phyloP scores from a whole-genome alignment of 495 filamentous ascomycete genomes.

The Massariosphaeria phaeospora region DNA sequence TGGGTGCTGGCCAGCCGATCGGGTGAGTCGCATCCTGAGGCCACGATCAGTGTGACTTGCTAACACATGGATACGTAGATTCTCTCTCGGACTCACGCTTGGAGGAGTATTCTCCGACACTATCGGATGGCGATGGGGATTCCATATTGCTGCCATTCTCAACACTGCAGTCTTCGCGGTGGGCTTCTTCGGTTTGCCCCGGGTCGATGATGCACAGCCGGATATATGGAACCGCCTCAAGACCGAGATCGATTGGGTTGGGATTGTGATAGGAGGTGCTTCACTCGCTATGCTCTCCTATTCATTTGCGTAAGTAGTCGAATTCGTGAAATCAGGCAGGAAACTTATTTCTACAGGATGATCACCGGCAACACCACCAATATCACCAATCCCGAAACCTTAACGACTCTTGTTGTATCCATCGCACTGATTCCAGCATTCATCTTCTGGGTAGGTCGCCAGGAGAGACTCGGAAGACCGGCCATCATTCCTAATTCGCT shows the following conservation, averaged over 20 bases:
- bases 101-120: conserved; percentile 47
- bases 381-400: conserved; percentile 37
- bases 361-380: conserved; percentile 38
- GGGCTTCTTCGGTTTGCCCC: conserved; percentile 41
- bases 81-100: conserved; percentile 43
- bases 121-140: conserved; percentile 50
- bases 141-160: conserved; percentile 43
- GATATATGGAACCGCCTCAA: conserved; percentile 31
- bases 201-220: conserved; percentile 24
- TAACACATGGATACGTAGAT: no score
- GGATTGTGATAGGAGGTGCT: conserved; percentile 39
- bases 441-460: conserved; percentile 45
- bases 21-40: no score
- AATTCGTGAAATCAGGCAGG: background rate
- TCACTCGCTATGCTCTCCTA: conserved; percentile 45
- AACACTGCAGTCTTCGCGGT: conserved; percentile 38
- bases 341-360: conserved; percentile 29
- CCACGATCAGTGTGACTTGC: no score
- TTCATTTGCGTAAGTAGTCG: conserved; percentile 44
- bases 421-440: conserved; percentile 46
- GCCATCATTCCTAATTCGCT: conserved; percentile 51
- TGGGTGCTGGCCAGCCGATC: conserved; percentile 46
- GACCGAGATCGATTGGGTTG: conserved; percentile 49
- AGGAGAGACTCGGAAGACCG: conserved; percentile 41
- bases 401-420: conserved; percentile 41